Evolutionary conservation across 257 asterid species (phyloP).

Genomic region (Penstemon davidsonii): DNA sequence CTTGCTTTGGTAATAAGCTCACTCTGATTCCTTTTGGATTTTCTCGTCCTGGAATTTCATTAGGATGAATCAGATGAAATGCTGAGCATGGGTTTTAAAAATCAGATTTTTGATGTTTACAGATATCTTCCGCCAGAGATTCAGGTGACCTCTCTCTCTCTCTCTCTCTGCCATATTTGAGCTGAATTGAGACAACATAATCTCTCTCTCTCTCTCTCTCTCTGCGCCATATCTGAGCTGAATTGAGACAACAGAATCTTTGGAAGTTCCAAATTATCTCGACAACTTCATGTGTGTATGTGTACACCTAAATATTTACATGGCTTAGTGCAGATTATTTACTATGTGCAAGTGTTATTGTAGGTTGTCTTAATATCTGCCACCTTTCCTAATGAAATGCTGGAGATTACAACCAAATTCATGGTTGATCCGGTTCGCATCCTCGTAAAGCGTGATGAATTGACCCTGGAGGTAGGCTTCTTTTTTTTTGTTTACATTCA

Average conservation of each 20-base stretch:
- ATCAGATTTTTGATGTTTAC: slow-evolving; percentile 95
- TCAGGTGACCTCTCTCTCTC: slow-evolving; percentile 49
- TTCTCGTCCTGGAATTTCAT: slow-evolving; percentile 17
- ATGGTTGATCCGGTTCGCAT: slow-evolving; percentile 98
- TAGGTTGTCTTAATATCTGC: slow-evolving; percentile 96
- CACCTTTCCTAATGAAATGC: slow-evolving; percentile 94
- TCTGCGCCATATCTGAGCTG: no score
- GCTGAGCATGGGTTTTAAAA: slow-evolving; percentile 98
- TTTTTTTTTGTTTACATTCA: neutral
- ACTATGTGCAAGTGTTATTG: slow-evolving; percentile 18
- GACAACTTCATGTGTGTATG: no score
- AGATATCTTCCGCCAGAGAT: slow-evolving; percentile 98
- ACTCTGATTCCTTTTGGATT: neutral
- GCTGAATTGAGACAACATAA: no score
- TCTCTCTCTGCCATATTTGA: neutral
- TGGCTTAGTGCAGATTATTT: slow-evolving; percentile 12
- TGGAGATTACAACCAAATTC: slow-evolving; percentile 96
- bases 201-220: no score
- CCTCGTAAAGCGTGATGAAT: slow-evolving; percentile 98
- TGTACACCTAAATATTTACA: neutral
- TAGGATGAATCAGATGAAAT: slow-evolving; percentile 99
- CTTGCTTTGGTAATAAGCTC: neutral
- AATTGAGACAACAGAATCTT: neutral
- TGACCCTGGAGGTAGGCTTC: slow-evolving; percentile 83
- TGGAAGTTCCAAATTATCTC: neutral